These are phyloP conservation scores for Saturnispora kantuleensis DNA, from an alignment of 805 yeast genomes.

Conservation along the genomic window DNA sequence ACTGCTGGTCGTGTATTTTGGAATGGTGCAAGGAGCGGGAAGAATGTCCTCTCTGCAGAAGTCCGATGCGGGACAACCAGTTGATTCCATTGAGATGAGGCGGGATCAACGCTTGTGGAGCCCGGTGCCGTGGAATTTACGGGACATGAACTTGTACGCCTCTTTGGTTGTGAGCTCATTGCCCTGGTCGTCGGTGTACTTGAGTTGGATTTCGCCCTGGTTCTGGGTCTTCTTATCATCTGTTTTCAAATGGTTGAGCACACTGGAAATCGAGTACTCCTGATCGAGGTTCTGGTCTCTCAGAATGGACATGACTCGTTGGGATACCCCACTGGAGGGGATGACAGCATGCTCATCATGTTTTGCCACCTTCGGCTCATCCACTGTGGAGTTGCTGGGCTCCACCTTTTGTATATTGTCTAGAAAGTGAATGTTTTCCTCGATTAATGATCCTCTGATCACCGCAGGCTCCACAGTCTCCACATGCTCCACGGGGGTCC, in stretches of 20 bases:
- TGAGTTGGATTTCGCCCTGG: slow-evolving; percentile 34
- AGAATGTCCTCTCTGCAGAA: slow-evolving; percentile 90
- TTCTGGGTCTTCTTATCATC: slow-evolving; percentile 5
- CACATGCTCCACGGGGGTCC: slow-evolving; percentile 1
- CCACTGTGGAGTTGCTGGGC: not conserved
- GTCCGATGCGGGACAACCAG: slow-evolving; percentile 50
- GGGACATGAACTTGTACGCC: slow-evolving; percentile 71
- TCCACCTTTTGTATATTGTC: slow-evolving; percentile 15
- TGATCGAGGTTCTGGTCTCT: slow-evolving; percentile 2
- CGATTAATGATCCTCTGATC: slow-evolving; percentile 18
- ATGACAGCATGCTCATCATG: too few species aligned
- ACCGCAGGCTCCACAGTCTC: too few species aligned
- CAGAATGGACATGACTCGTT: not conserved
- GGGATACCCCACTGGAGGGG: not conserved
- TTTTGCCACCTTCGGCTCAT: not conserved
- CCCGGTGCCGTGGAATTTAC: slow-evolving; percentile 61
- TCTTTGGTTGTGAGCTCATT: slow-evolving; percentile 48
- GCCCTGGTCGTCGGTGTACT: slow-evolving; percentile 59
- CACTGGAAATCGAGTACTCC: slow-evolving; percentile 7
- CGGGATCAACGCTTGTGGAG: slow-evolving; percentile 8
- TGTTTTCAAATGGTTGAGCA: slow-evolving; percentile 7
- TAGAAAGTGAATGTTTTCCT: slow-evolving; percentile 31
- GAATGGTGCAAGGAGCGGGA: slow-evolving; percentile 85
- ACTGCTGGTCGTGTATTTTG: slow-evolving; percentile 84
- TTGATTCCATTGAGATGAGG: slow-evolving; percentile 44